Percentiles rank a stretch among this genome's conserved stretches.
phyloP scores from a whole-genome alignment of 345 rosid species.

The Populus alba region DNA sequence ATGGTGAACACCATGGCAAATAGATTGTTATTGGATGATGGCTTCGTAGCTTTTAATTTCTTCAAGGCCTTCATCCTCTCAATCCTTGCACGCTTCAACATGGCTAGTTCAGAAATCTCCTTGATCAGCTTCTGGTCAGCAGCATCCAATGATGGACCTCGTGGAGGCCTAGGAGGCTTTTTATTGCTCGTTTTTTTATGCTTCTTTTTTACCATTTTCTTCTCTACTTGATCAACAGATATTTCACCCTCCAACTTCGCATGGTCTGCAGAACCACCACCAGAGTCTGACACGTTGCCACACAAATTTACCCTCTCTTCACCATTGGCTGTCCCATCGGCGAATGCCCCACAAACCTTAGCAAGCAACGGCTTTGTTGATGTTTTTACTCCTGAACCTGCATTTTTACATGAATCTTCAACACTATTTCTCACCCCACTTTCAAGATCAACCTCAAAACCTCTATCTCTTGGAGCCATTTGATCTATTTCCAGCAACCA shows the following conservation, averaged over 20 bases:
- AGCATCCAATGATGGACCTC: constrained; percentile 76
- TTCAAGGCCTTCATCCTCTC: constrained; percentile 85
- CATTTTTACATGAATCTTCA: constrained; percentile 32
- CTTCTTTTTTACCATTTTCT: constrained; percentile 29
- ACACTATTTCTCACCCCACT: constrained; percentile 41
- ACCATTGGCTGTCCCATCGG: constrained; percentile 25
- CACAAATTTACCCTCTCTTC: constrained; percentile 36
- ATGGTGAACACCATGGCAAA: constrained; percentile 61
- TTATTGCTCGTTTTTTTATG: constrained; percentile 52
- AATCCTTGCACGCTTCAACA: constrained; percentile 77
- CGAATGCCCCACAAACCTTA: constrained; percentile 26
- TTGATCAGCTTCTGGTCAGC: constrained; percentile 78
- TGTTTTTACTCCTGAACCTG: constrained; percentile 19
- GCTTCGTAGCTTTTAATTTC: constrained; percentile 62
- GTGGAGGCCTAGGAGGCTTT: constrained; percentile 93
- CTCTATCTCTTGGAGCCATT: constrained; percentile 20
- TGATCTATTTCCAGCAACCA: constrained; percentile 4
- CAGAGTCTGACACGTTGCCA: constrained; percentile 6
- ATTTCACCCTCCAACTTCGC: constrained; percentile 34
- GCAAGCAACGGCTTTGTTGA: constrained; percentile 23
- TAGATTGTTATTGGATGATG: constrained; percentile 50
- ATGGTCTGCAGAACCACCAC: constrained; percentile 19
- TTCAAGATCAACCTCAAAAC: constrained; percentile 68
- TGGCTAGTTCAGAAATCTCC: constrained; percentile 78
- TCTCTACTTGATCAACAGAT: constrained; percentile 30